Percentiles rank a stretch among this genome's conserved stretches.
Evolutionary conservation across 2,329 filamentous ascomycete species (phyloP).

Genomic region (Didymella lethalis): DNA sequence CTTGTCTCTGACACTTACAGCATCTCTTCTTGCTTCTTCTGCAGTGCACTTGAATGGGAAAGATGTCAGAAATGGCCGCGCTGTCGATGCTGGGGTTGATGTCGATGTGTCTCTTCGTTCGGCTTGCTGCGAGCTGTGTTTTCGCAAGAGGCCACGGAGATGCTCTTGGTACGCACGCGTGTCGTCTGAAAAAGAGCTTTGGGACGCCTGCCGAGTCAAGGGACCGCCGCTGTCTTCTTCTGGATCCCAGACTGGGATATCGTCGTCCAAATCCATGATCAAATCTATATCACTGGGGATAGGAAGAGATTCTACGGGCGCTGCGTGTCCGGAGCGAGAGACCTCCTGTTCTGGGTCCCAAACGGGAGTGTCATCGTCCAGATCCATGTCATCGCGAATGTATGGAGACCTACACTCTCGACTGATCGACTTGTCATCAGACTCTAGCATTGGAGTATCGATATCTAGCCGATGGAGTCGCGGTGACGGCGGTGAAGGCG

Average conservation of each 20-base stretch:
- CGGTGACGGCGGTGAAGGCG: background rate
- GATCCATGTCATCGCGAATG: constrained; percentile 4
- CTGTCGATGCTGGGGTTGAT: background rate
- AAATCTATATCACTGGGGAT: too few relatives aligned
- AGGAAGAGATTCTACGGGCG: too few relatives aligned
- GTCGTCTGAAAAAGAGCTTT: background rate
- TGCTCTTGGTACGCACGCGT: background rate
- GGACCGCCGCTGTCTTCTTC: background rate
- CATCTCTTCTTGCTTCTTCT: background rate
- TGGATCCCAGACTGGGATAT: too few relatives aligned
- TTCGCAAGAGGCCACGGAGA: background rate
- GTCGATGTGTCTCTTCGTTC: background rate
- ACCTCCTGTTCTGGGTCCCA: background rate
- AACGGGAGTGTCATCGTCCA: background rate
- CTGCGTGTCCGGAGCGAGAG: too few relatives aligned
- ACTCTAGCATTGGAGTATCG: background rate
- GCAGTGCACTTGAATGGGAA: background rate
- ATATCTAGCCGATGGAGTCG: background rate
- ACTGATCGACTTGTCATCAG: background rate
- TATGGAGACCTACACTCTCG: background rate
- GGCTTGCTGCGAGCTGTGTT: background rate
- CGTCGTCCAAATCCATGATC: too few relatives aligned
- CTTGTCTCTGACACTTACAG: background rate
- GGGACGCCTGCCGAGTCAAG: background rate
- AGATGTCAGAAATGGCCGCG: background rate